phyloP scores from a whole-genome alignment of 148 eudicot species.

The Diospyros lotus region DNA sequence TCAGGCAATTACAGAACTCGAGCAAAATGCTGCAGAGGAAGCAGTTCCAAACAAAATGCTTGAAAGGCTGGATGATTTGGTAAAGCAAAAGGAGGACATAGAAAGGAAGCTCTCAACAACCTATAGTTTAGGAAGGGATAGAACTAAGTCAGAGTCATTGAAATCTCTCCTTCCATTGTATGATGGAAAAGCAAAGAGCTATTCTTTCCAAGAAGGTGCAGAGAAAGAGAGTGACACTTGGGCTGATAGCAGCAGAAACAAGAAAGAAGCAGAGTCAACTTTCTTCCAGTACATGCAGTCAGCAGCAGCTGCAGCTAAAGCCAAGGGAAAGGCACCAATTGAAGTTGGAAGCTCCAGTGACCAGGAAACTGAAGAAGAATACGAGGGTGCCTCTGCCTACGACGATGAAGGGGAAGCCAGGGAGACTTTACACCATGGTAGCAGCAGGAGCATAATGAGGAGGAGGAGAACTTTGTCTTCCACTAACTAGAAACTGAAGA shows the following conservation, averaged over 20 bases:
- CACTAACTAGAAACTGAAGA: conserved; percentile 21
- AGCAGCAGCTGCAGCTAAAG: conserved; percentile 21
- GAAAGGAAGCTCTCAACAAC: conserved; percentile 80
- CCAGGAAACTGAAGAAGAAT: conserved; percentile 30
- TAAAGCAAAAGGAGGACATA: conserved; percentile 57
- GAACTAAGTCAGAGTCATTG: conserved; percentile 14
- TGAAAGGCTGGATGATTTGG: conserved; percentile 52
- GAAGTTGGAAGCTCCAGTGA: conserved; percentile 36
- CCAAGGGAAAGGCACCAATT: conserved; percentile 30
- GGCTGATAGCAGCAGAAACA: too few species aligned
- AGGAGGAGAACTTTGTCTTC: conserved; percentile 46
- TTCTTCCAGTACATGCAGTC: conserved; percentile 31
- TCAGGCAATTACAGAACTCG: conserved; percentile 62
- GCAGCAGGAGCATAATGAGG: conserved; percentile 36
- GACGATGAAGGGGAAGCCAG: conserved; percentile 22
- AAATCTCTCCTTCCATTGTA: conserved; percentile 66
- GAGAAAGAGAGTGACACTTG: conserved; percentile 40
- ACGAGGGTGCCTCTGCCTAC: conserved; percentile 1
- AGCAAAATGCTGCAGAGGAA: conserved; percentile 55
- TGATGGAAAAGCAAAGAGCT: conserved; percentile 46
- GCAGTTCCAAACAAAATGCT: conserved; percentile 42
- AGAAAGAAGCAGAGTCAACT: conserved; percentile 32
- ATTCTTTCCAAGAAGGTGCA: conserved; percentile 44
- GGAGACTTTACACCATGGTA: conserved; percentile 9
- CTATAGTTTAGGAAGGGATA: conserved; percentile 82